A percentile compares a stretch with the other conserved stretches of the same genome.
Conservation (phyloP, 1,139 yeast species). For the Protomyces gravidus region DNA sequence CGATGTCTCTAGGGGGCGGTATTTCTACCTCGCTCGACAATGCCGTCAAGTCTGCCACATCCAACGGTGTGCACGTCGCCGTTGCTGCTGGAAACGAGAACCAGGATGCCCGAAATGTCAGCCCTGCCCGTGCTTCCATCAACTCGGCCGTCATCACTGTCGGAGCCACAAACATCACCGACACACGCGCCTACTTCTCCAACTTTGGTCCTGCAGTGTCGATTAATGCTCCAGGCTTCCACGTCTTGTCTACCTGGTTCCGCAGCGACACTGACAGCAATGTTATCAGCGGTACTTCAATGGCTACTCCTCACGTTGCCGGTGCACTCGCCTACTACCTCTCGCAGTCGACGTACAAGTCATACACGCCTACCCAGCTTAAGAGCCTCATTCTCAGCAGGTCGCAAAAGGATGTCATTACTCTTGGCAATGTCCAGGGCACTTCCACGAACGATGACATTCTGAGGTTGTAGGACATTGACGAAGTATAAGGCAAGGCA, state of each 20-base stretch:
- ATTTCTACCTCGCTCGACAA: constrained; percentile 26
- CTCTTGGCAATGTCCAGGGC: neutral
- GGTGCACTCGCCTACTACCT: constrained; percentile 47
- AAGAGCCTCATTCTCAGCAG: neutral
- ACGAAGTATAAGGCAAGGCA: too few relatives aligned
- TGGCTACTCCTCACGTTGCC: constrained; percentile 86
- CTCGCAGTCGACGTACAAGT: constrained; percentile 47
- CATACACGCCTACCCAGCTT: constrained; percentile 35
- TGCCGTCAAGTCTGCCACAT: constrained; percentile 59
- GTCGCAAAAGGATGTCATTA: neutral
- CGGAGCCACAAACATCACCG: constrained; percentile 74
- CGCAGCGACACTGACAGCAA: constrained; percentile 69
- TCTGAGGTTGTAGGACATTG: neutral
- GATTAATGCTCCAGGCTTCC: constrained; percentile 79
- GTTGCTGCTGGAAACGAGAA: constrained; percentile 84
- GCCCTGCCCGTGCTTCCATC: constrained; percentile 42
- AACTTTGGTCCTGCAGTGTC: constrained; percentile 83
- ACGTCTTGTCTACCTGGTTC: constrained; percentile 71
- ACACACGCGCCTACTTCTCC: constrained; percentile 72
- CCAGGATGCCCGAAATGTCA: constrained; percentile 72
- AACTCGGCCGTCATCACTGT: constrained; percentile 60
- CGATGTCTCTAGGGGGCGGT: constrained; percentile 9
- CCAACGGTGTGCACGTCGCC: constrained; percentile 75
- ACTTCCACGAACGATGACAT: neutral
- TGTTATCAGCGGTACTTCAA: constrained; percentile 80